These are phyloP conservation scores for Botrytis byssoidea DNA, from an alignment of 2,329 filamentous ascomycete genomes.

Conservation along the genomic window DNA sequence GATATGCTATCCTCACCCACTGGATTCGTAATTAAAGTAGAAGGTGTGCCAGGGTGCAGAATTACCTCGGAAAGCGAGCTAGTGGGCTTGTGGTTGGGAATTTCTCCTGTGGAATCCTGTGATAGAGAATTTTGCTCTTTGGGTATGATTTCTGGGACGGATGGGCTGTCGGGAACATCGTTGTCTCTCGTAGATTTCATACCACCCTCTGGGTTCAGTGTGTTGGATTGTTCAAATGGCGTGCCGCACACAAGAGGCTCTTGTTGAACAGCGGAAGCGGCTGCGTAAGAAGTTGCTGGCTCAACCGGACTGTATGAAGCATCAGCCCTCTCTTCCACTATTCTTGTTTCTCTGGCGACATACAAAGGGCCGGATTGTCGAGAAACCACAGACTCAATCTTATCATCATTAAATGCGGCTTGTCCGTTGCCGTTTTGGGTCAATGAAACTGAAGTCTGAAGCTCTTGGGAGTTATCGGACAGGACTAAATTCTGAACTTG, in stretches of 20 bases:
- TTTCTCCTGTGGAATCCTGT: constrained; percentile 1
- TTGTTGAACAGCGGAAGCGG: neutral
- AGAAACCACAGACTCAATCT: neutral
- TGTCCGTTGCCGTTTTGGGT: neutral
- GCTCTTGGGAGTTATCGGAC: neutral
- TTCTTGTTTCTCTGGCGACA: neutral
- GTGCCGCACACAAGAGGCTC: neutral
- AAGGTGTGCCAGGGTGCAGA: neutral
- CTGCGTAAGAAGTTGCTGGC: neutral
- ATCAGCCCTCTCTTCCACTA: neutral
- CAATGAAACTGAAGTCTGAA: neutral
- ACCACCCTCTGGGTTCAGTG: no score
- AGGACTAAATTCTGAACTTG: neutral
- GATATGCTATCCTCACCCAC: neutral
- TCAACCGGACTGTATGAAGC: neutral
- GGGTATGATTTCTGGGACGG: neutral
- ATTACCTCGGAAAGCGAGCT: constrained; percentile 4
- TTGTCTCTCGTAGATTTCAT: neutral
- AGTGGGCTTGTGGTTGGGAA: neutral
- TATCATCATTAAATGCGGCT: neutral
- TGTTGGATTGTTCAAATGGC: neutral
- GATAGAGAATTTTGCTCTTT: neutral
- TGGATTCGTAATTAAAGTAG: neutral
- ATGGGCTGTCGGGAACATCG: neutral
- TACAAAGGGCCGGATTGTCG: neutral